Evolutionary conservation across 306 rosid species (phyloP).

Genomic region (Vigna unguiculata): DNA sequence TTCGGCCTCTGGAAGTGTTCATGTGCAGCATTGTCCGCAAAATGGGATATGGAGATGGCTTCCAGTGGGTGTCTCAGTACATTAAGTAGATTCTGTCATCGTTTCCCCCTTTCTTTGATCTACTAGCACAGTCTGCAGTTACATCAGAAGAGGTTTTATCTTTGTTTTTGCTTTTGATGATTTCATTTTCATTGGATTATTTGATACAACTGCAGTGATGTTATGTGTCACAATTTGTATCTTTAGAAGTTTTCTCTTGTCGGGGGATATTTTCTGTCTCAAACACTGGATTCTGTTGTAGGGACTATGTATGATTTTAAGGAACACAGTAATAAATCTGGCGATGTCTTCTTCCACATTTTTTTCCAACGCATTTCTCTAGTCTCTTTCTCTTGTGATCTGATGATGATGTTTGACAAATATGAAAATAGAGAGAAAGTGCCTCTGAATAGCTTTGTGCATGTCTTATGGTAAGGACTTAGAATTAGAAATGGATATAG

Average conservation of each 20-base stretch:
- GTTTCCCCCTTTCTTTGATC: slow-evolving; percentile 31
- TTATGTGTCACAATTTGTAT: slow-evolving; percentile 49
- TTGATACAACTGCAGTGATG: slow-evolving; percentile 50
- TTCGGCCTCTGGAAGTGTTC: slow-evolving; percentile 85
- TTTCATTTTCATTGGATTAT: slow-evolving; percentile 44
- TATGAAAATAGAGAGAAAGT: not conserved
- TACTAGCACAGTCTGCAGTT: slow-evolving; percentile 51
- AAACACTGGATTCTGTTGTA: slow-evolving; percentile 45
- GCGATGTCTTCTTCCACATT: slow-evolving; percentile 19
- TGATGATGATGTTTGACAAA: not conserved
- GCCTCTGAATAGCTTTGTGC: not conserved
- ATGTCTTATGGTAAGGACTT: not conserved
- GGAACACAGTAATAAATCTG: slow-evolving; percentile 42
- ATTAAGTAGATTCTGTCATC: slow-evolving; percentile 61
- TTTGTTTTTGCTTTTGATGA: slow-evolving; percentile 45
- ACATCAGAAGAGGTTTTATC: slow-evolving; percentile 45
- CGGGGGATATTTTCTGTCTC: slow-evolving; percentile 28
- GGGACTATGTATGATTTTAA: slow-evolving; percentile 38
- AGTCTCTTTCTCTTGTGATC: not conserved
- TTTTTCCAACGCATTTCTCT: not conserved
- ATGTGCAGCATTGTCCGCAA: slow-evolving; percentile 94
- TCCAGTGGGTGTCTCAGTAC: slow-evolving; percentile 89
- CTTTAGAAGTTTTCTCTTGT: slow-evolving; percentile 25
- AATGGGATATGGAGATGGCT: slow-evolving; percentile 90
- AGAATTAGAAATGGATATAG: too few relatives aligned